Percentiles rank a stretch among this genome's conserved stretches.
Conservation (phyloP, 2,329 filamentous ascomycete genomes). For the Metarhizium anisopliae region DNA sequence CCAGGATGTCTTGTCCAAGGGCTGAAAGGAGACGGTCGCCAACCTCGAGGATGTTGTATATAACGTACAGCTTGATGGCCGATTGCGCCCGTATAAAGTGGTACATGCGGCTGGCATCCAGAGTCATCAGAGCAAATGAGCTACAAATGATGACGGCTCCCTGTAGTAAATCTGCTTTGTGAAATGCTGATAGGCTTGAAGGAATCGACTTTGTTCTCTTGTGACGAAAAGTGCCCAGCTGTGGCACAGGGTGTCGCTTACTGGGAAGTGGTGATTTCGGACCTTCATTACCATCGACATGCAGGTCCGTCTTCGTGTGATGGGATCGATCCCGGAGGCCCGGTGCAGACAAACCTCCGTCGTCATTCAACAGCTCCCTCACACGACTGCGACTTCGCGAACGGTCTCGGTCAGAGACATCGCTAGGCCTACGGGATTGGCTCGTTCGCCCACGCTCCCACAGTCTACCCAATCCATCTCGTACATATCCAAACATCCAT, state of each 20-base stretch:
- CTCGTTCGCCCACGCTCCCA: constrained; percentile 52
- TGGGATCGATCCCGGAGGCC: constrained; percentile 5
- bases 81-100: constrained; percentile 94
- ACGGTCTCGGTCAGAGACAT: constrained; percentile 26
- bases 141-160: constrained; percentile 81
- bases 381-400: constrained; percentile 31
- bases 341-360: constrained; percentile 1
- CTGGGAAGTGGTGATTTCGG: constrained; percentile 10
- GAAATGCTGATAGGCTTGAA: constrained; percentile 73
- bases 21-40: constrained; percentile 84
- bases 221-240: constrained; percentile 42
- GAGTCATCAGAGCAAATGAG: constrained; percentile 74
- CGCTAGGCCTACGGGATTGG: constrained; percentile 27
- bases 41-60: constrained; percentile 94
- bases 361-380: constrained; percentile 15
- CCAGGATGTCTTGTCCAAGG: constrained; percentile 89
- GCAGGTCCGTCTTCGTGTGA: background rate
- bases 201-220: constrained; percentile 75
- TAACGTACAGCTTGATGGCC: constrained; percentile 96
- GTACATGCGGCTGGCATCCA: constrained; percentile 96
- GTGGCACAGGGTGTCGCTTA: constrained; percentile 18
- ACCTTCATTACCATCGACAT: constrained; percentile 2
- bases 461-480: constrained; percentile 68
- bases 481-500: constrained; percentile 69
- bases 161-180: constrained; percentile 93